Percentiles rank a stretch among this genome's conserved stretches.
Conservation (phyloP, 176 grass and related monocot genomes). For the Carex parvula region DNA sequence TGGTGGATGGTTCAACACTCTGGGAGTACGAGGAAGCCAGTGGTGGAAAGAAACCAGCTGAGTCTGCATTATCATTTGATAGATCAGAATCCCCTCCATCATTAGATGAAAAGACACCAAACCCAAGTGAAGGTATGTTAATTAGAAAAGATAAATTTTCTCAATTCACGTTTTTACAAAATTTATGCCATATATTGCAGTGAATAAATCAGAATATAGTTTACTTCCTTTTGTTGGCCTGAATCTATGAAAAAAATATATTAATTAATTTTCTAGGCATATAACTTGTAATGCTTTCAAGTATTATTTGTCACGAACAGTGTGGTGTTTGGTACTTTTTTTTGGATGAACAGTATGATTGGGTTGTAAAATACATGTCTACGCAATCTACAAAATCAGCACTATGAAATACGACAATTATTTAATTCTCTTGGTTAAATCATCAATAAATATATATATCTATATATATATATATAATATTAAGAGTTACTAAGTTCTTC, state of each 20-base stretch:
- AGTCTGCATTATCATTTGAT: not conserved
- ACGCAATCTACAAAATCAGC: not conserved
- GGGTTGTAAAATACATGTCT: not conserved
- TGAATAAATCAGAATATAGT: not conserved
- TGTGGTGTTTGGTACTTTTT: not conserved
- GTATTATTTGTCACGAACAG: not conserved
- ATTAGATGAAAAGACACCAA: not conserved
- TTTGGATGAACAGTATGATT: not conserved
- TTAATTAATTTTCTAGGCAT: not conserved
- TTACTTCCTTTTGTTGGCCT: not conserved
- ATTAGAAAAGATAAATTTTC: not conserved
- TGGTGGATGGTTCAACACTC: not conserved
- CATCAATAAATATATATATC: too few species aligned
- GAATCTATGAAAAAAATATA: not conserved
- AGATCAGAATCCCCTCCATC: not conserved
- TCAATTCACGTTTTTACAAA: not conserved
- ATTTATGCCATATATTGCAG: too few species aligned
- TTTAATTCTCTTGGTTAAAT: not conserved
- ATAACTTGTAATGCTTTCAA: not conserved
- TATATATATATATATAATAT: too few species aligned
- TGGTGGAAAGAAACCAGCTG: not conserved
- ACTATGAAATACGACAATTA: not conserved
- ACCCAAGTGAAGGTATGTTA: not conserved
- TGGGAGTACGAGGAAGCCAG: slow-evolving; percentile 5
- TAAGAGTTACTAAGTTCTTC: too few species aligned